Conservation (phyloP, 2,329 filamentous ascomycete species). For the Botryotinia narcissicola region DNA sequence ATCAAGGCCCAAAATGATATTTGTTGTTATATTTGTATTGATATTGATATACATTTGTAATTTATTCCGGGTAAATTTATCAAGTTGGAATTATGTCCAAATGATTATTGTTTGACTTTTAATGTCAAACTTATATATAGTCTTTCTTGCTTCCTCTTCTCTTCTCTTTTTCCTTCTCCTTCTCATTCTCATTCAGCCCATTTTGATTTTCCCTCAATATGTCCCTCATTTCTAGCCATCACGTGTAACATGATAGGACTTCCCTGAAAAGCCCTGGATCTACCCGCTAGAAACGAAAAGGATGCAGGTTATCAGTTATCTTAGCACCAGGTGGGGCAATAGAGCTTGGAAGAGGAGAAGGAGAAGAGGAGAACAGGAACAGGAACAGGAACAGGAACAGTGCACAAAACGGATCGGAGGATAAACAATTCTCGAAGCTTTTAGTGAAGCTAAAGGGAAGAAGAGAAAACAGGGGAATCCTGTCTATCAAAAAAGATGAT, state of each 20-base stretch:
- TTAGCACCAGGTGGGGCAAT: slow-evolving; percentile 11
- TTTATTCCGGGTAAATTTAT: not conserved
- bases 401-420: not conserved
- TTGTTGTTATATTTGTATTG: not conserved
- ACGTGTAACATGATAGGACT: not conserved
- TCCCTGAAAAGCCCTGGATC: slow-evolving; percentile 16
- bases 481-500: not conserved
- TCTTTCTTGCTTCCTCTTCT: not conserved
- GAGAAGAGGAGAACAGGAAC: no score
- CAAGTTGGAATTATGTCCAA: not conserved
- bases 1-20: not conserved
- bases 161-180: not conserved
- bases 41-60: not conserved
- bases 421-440: not conserved
- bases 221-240: not conserved
- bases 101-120: not conserved
- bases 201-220: not conserved
- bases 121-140: not conserved
- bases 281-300: slow-evolving; percentile 11
- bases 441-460: not conserved
- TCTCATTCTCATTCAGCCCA: not conserved
- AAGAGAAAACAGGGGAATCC: not conserved
- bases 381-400: no score
- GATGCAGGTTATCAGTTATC: slow-evolving; percentile 8
- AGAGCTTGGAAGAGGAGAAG: not conserved